Evolutionary conservation across 2,329 filamentous ascomycete genomes (phyloP), one percentile per base, ranked within the genome.

Genomic region (Exophiala sp.): DNA sequence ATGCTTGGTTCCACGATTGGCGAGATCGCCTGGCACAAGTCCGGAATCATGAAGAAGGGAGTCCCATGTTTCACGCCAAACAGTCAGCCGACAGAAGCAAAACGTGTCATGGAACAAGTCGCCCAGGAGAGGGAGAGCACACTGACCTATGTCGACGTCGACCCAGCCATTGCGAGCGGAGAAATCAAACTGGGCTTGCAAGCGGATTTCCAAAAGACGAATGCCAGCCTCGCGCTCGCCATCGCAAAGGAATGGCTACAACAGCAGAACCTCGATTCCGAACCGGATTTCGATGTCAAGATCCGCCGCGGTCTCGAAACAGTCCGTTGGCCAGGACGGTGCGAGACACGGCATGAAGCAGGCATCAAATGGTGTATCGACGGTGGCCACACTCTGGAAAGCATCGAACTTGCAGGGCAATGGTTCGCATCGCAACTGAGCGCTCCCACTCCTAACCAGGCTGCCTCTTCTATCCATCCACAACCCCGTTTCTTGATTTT

Each of bases 11-110:
- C 78, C 30, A 90, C 88, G 0, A 78, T 91, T 43, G 82, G 86
- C 49, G 74, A 88, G 62, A 95, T 95, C 57, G 83, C 89, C 2
- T 95, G 89, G 90, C 87, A 95, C 65, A 96, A 96, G 67, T 84
- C 83, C 5, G 90, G 90, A 1, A 86, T 96, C 38, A 84, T 94
- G 65, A 95, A 94, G 66, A 44, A 68, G 1, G 80, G 78, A 0
- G 76, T 77, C 3, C 74, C 76, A 19, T 81, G 78, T 1, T 86
- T 86, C 53, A 83, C 83, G 0, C 77, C 77, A 2, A 72, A 0
- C 82, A 86, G 56, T 69, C 72, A 24, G 32, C 27, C 37, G 4
- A 67, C 72, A 2, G 67, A 68, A 16, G 81, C 81, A 1, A 68
- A 81, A 49, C 64, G 71, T 5, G 80, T 84, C 0, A 64, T 85